phyloP scores from a whole-genome alignment of 169 alveolate genomes.

The Amoebophrya sp. region DNA sequence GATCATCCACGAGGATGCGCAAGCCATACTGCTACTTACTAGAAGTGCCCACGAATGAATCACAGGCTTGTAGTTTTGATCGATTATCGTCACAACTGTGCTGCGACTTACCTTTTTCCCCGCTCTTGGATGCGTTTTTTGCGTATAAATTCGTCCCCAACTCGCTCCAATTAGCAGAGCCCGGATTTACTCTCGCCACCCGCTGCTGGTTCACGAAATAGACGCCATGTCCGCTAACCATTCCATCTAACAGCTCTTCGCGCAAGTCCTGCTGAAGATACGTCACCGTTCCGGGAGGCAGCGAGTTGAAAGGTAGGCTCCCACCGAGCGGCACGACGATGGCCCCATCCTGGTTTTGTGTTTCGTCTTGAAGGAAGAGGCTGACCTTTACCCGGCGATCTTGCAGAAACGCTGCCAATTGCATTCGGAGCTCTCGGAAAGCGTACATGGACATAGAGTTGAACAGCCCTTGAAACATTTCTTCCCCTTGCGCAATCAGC shows the following conservation, averaged over 20 bases:
- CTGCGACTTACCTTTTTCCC: no score
- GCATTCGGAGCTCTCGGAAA: not conserved
- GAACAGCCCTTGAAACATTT: not conserved
- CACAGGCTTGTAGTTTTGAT: no score
- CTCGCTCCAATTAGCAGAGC: not conserved
- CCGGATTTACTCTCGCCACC: not conserved
- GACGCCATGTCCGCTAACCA: not conserved
- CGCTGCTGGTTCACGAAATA: not conserved
- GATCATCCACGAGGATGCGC: no score
- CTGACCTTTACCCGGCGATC: conserved; percentile 68
- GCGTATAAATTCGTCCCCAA: not conserved
- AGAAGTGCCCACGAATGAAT: no score
- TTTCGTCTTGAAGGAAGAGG: conserved; percentile 59
- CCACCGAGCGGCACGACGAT: conserved; percentile 57
- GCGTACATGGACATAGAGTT: conserved; percentile 34
- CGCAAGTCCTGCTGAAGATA: not conserved
- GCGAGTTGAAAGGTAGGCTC: conserved; percentile 51
- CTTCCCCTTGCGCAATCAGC: not conserved
- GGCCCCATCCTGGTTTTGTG: conserved; percentile 59
- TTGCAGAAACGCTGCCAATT: conserved; percentile 58
- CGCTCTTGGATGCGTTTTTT: not conserved
- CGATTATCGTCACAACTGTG: no score
- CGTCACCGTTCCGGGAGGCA: not conserved
- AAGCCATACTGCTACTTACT: no score
- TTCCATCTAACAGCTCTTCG: not conserved